Evolutionary conservation across 202 grass and related monocot genomes (phyloP).

Genomic region (Zoysia matrella): DNA sequence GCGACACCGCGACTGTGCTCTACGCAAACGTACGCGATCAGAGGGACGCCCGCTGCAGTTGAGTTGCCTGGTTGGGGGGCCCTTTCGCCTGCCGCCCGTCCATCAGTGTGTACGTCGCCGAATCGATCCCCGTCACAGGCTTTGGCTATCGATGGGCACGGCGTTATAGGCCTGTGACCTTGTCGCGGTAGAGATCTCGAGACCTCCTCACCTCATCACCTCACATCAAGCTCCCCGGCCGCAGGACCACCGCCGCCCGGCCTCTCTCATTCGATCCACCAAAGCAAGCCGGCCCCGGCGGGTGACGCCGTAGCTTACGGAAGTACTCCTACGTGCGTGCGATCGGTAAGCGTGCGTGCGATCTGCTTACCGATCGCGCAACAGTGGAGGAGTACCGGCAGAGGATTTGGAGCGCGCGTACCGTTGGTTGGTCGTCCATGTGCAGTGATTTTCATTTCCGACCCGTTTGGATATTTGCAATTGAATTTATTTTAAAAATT

Average conservation of each 20-base stretch:
- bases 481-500: too few relatives aligned
- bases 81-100: not conserved
- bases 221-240: not conserved
- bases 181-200: slow-evolving; percentile 59
- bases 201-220: not conserved
- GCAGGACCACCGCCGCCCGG: slow-evolving; percentile 2
- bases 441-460: too few relatives aligned
- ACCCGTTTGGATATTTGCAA: too few relatives aligned
- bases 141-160: slow-evolving; percentile 50
- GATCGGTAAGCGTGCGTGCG: too few relatives aligned
- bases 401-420: too few relatives aligned
- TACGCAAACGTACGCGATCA: not conserved
- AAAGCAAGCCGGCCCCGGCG: not conserved
- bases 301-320: too few relatives aligned
- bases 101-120: slow-evolving; percentile 40
- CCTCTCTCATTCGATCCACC: too few relatives aligned
- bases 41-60: too few relatives aligned
- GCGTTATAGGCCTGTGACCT: slow-evolving; percentile 50
- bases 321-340: too few relatives aligned
- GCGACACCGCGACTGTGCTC: not conserved
- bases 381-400: too few relatives aligned
- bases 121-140: slow-evolving; percentile 56
- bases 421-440: too few relatives aligned
- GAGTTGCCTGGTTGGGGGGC: slow-evolving; percentile 1
- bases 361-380: too few relatives aligned